A percentile compares a stretch with the other conserved stretches of the same genome.
Evolutionary conservation across 2,329 filamentous ascomycete genomes (phyloP).

Genomic region (Albifimbria verrucaria): DNA sequence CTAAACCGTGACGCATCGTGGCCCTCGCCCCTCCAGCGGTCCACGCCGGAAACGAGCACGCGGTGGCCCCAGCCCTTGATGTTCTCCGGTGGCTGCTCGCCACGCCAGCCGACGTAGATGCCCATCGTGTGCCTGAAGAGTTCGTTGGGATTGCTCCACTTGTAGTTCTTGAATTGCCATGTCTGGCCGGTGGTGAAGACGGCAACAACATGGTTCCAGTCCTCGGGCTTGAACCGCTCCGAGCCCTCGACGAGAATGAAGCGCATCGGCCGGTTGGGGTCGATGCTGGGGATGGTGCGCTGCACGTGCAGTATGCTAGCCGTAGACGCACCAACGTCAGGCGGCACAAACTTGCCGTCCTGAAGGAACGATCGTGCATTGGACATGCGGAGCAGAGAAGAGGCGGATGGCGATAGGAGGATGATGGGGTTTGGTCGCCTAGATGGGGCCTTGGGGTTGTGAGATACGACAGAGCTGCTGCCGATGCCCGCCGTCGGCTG

Average conservation of each 20-base stretch:
- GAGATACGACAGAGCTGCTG: constrained; percentile 43
- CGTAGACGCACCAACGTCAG: constrained; percentile 65
- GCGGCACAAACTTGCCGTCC: constrained; percentile 74
- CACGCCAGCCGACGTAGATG: constrained; percentile 87
- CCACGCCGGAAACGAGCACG: constrained; percentile 75
- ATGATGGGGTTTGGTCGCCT: constrained; percentile 80
- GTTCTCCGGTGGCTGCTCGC: constrained; percentile 72
- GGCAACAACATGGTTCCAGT: constrained; percentile 92
- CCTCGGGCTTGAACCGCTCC: constrained; percentile 95
- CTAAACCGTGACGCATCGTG: constrained; percentile 65
- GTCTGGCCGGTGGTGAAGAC: constrained; percentile 97
- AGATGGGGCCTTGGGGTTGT: constrained; percentile 50
- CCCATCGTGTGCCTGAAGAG: constrained; percentile 87
- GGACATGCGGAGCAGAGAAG: constrained; percentile 88
- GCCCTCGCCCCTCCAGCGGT: constrained; percentile 68
- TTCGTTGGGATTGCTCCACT: constrained; percentile 85
- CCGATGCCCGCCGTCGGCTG: constrained; percentile 35
- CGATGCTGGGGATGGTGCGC: constrained; percentile 69
- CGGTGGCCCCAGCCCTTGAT: constrained; percentile 84
- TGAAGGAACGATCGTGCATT: constrained; percentile 96
- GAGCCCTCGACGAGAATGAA: constrained; percentile 95
- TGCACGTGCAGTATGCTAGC: constrained; percentile 83
- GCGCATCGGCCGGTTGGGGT: constrained; percentile 70
- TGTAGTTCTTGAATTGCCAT: constrained; percentile 99
- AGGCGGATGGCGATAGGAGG: constrained; percentile 91